phyloP scores from a whole-genome alignment of 2,329 filamentous ascomycete genomes.

The Ustulina deusta region DNA sequence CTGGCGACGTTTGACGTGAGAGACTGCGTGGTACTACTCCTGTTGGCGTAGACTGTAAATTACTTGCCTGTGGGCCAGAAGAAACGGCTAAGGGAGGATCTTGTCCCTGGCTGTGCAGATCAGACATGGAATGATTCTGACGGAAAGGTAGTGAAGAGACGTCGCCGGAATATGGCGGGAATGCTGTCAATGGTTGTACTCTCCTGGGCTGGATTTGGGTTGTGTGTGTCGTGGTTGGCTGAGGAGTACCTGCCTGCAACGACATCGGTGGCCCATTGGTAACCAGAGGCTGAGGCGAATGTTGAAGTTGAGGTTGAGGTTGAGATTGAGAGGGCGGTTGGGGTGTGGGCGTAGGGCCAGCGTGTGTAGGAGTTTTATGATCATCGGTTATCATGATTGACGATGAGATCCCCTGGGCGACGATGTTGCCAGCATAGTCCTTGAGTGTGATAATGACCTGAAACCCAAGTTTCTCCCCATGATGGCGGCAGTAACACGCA shows the following conservation, averaged over 20 bases:
- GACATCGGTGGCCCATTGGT: constrained; percentile 27
- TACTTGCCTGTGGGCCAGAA: constrained; percentile 41
- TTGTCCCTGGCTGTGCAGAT: constrained; percentile 70
- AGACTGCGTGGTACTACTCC: constrained; percentile 68
- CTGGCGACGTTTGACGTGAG: constrained; percentile 81
- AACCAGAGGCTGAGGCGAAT: constrained; percentile 28
- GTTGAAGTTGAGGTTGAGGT: constrained; percentile 32
- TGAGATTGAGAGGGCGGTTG: constrained; percentile 34
- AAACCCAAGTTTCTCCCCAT: constrained; percentile 93
- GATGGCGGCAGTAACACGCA: constrained; percentile 95
- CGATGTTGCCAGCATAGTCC: constrained; percentile 78
- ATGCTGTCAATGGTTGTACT: constrained; percentile 24
- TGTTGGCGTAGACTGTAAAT: constrained; percentile 55
- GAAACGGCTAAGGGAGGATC: constrained; percentile 56
- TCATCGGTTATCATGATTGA: constrained; percentile 98
- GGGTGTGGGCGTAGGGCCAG: constrained; percentile 29
- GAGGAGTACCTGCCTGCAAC: constrained; percentile 26
- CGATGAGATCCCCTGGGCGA: constrained; percentile 86
- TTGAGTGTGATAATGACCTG: constrained; percentile 94
- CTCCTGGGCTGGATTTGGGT: constrained; percentile 25
- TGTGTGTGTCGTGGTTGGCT: constrained; percentile 20
- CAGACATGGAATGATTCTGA: constrained; percentile 71
- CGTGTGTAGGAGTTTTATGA: constrained; percentile 76
- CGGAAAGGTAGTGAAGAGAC: constrained; percentile 59
- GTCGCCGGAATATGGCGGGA: constrained; percentile 52